Percentiles rank a stretch among this genome's conserved stretches.
Conservation (phyloP, 768 basidiomycete genomes). For the Russula foetens region DNA sequence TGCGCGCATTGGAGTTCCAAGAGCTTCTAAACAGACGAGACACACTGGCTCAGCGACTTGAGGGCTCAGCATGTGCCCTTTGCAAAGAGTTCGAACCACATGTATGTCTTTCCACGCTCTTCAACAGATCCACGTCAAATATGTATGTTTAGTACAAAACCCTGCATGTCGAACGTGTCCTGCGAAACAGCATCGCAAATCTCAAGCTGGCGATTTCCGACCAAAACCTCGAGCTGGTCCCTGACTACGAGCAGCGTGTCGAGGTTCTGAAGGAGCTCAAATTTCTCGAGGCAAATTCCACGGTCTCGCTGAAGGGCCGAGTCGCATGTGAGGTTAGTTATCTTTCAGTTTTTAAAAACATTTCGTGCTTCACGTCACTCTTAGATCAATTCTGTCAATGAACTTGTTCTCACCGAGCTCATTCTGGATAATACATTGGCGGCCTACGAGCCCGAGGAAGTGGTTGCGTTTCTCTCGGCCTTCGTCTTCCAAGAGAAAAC, state of each 20-base stretch:
- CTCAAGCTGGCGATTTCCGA: constrained; percentile 87
- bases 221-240: constrained; percentile 92
- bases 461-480: constrained; percentile 90
- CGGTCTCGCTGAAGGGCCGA: constrained; percentile 90
- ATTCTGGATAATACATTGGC: constrained; percentile 94
- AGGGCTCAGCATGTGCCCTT: constrained; percentile 39
- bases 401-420: constrained; percentile 91
- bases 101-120: constrained; percentile 39
- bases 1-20: constrained; percentile 87
- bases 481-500: constrained; percentile 99
- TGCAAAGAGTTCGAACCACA: constrained; percentile 70
- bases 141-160: constrained; percentile 51
- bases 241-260: constrained; percentile 94
- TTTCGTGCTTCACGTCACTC: background rate
- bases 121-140: constrained; percentile 6
- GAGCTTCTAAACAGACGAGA: constrained; percentile 62
- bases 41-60: constrained; percentile 36
- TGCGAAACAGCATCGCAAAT: constrained; percentile 64
- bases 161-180: constrained; percentile 66
- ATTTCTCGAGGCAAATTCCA: constrained; percentile 94
- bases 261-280: constrained; percentile 84
- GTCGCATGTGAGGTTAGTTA: constrained; percentile 89
- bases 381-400: constrained; percentile 99
- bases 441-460: constrained; percentile 87
- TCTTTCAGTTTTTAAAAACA: background rate